Percentiles rank a stretch among this genome's conserved stretches.
These are phyloP conservation scores for Coemansia sp. DNA, from an alignment of 192 early-diverging fungal genomes.

Conservation along the genomic window DNA sequence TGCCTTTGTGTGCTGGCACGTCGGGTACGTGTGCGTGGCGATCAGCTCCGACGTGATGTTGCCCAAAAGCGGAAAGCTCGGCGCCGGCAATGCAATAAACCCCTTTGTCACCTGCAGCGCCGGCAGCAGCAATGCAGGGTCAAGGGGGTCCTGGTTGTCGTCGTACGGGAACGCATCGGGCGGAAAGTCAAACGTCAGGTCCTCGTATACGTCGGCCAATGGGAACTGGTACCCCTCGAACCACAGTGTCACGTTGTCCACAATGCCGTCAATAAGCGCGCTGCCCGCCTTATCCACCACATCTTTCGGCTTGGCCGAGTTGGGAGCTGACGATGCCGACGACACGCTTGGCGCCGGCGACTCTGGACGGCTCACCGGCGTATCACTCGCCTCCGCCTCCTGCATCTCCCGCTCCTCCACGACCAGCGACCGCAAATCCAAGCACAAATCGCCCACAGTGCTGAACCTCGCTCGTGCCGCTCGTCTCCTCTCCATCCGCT, in stretches of 20 bases:
- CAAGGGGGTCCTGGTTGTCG: constrained; percentile 59
- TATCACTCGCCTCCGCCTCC: constrained; percentile 6
- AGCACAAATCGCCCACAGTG: constrained; percentile 42
- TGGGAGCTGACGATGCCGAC: constrained; percentile 11
- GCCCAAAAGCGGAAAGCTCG: constrained; percentile 64
- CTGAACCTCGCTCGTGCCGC: constrained; percentile 31
- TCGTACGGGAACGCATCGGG: constrained; percentile 53
- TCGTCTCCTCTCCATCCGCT: constrained; percentile 44
- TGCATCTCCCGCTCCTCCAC: constrained; percentile 26
- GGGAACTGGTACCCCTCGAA: constrained; percentile 54
- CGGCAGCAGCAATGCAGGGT: constrained; percentile 65
- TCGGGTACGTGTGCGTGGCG: constrained; percentile 67
- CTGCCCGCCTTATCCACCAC: not conserved
- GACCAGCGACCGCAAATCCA: constrained; percentile 36
- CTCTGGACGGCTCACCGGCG: constrained; percentile 18
- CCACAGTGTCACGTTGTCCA: constrained; percentile 47
- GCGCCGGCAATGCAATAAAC: constrained; percentile 59
- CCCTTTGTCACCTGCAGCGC: constrained; percentile 65
- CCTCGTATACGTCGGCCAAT: constrained; percentile 52
- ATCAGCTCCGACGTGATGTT: constrained; percentile 66
- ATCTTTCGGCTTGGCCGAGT: not conserved
- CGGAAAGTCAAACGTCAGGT: constrained; percentile 53
- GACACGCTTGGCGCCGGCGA: constrained; percentile 33
- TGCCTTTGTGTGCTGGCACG: constrained; percentile 67
- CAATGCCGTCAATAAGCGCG: constrained; percentile 37